Conservation (phyloP, 1,284 basidiomycete species). For the Porphyrellus sp. region DNA sequence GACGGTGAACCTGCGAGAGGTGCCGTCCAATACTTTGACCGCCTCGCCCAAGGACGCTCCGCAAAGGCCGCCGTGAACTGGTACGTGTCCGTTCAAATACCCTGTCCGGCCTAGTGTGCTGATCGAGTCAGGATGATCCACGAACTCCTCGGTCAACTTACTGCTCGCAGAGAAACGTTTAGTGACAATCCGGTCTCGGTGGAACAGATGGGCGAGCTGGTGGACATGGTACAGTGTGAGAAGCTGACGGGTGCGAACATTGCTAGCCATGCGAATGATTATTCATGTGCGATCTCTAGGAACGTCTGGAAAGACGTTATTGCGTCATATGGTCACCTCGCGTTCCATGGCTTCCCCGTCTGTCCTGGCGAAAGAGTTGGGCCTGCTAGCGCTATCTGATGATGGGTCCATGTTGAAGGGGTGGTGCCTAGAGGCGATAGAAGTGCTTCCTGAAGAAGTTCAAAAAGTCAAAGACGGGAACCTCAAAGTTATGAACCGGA, state of each 20-base stretch:
- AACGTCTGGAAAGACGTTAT: slow-evolving; percentile 67
- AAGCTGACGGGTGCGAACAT: slow-evolving; percentile 59
- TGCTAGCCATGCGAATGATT: background rate
- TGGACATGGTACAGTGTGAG: slow-evolving; percentile 70
- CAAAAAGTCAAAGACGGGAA: slow-evolving; percentile 72
- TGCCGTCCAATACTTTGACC: slow-evolving; percentile 75
- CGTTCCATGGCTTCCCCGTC: slow-evolving; percentile 40
- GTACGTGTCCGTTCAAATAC: slow-evolving; percentile 42
- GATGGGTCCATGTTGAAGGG: slow-evolving; percentile 38
- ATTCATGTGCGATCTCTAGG: slow-evolving; percentile 39
- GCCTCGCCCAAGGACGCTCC: slow-evolving; percentile 53
- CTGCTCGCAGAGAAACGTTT: slow-evolving; percentile 60
- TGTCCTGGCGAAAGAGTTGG: slow-evolving; percentile 46
- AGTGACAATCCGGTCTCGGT: slow-evolving; percentile 58
- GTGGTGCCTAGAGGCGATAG: slow-evolving; percentile 65
- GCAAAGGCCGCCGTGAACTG: slow-evolving; percentile 82
- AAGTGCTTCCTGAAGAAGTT: slow-evolving; percentile 67
- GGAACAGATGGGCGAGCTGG: slow-evolving; percentile 69
- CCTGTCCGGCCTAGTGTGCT: background rate
- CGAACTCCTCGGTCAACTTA: slow-evolving; percentile 77
- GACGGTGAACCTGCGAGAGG: slow-evolving; percentile 54
- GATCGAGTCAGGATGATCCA: slow-evolving; percentile 71
- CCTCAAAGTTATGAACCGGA: slow-evolving; percentile 78
- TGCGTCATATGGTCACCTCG: slow-evolving; percentile 59
- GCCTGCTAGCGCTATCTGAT: slow-evolving; percentile 42